Base-by-base conservation (phyloP, 352 stramenopile genomes). In the Phytophthora meadii region DNA sequence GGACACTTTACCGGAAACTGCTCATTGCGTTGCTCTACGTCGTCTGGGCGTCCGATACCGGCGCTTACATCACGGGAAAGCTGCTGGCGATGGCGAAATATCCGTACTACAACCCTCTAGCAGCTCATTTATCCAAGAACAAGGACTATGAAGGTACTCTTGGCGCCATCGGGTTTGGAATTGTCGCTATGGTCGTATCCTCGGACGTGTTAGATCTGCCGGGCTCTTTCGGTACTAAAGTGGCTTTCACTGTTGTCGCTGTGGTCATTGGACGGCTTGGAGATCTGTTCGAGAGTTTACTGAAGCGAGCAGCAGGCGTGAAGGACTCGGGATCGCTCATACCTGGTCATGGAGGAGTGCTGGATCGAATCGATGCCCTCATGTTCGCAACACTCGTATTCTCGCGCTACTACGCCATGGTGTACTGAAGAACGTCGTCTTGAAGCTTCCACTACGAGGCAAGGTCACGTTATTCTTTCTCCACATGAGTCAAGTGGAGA, bases 111-210 rank as follows among this genome's bases (percentile, higher is more conserved):
- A 80, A 89, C 34, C 77, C 80, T 6, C 82, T 97, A 5, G 95
- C 95, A 1, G 89, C 90, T 3, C 92, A 95, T 44, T 72, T 97
- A 7, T 98, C 91, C 54, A 96, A 97, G 19, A 98, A 98, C 81
- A 99, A 99, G 70, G 97, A 97, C 45, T 91, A 98, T 14, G 95
- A 99, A 76, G 97, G 96, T 15, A 94, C 96, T 6, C 48, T 98
- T 4, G 93, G 90, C 12, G 96, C 94, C 3, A 69, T 88, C 7
- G 40, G 89, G 0, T 89, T 87, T n/a, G 92, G 87, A 11, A 64
- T 98, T 40, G 81, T 84, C 15, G 89, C 94, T 7, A 97, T 95
- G 79, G 73, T 94, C 12, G 72, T 95, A 30, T 71, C 73, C 7
- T 88, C 76, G 17, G 28, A 81, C 4, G 6, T 86, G n/a, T 89